These are phyloP conservation scores for Cyberlindnera americana DNA, from an alignment of 805 yeast genomes.

Conservation along the genomic window DNA sequence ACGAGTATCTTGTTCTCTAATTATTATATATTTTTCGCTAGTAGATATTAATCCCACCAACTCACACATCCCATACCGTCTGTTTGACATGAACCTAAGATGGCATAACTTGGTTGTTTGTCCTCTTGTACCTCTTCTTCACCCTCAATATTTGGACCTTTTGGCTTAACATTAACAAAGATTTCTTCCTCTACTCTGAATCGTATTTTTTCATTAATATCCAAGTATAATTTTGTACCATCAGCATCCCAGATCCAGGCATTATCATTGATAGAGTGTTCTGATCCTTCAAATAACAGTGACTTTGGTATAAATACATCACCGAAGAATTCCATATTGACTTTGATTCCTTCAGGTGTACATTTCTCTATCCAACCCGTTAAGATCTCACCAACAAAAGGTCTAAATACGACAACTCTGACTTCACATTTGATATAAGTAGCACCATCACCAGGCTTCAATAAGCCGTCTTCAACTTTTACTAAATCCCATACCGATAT, in stretches of 20 bases:
- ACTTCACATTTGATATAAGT: constrained; percentile 72
- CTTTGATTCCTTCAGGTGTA: constrained; percentile 79
- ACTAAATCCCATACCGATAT: constrained; percentile 80
- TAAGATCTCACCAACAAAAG: constrained; percentile 89
- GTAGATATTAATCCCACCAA: constrained; percentile 78
- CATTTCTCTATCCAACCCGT: constrained; percentile 93
- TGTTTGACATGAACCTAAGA: constrained; percentile 86
- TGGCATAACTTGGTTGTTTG: constrained; percentile 72
- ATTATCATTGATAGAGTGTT: constrained; percentile 66
- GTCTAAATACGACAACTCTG: constrained; percentile 80
- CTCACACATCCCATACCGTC: constrained; percentile 96
- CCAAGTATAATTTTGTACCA: constrained; percentile 75
- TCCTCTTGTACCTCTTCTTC: constrained; percentile 32
- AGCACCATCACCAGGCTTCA: constrained; percentile 94
- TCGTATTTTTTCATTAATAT: constrained; percentile 85
- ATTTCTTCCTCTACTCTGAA: constrained; percentile 89
- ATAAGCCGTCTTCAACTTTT: constrained; percentile 80
- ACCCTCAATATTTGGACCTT: constrained; percentile 46
- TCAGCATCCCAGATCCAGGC: constrained; percentile 94
- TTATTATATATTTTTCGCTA: too few species aligned
- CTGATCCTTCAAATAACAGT: constrained; percentile 74
- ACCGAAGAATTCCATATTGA: constrained; percentile 82
- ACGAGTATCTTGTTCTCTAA: too few species aligned
- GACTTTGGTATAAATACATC: constrained; percentile 87
- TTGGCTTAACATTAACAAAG: constrained; percentile 80